Percentiles rank a stretch among this genome's conserved stretches.
Conservation (phyloP, 331 rosid genomes). For the Rosa hybrid region DNA sequence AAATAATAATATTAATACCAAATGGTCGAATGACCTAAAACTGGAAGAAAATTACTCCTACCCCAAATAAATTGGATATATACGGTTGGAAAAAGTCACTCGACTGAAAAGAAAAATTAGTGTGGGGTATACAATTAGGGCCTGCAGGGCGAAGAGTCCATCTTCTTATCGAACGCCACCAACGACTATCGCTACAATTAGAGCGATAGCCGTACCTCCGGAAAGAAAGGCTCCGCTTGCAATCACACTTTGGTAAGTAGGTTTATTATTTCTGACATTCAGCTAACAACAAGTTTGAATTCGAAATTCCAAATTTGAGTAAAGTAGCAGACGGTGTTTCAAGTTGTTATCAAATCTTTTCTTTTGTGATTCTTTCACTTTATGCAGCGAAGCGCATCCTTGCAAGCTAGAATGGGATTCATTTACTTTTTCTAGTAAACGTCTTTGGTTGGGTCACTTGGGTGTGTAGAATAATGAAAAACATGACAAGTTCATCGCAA, state of each 20-base stretch:
- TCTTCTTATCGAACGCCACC: too few relatives aligned
- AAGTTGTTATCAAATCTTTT: neutral
- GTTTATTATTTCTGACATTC: neutral
- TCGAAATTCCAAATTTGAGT: neutral
- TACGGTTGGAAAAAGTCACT: neutral
- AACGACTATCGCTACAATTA: neutral
- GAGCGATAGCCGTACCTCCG: neutral
- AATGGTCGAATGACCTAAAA: too few relatives aligned
- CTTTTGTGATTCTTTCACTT: neutral
- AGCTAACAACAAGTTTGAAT: slow-evolving; percentile 1
- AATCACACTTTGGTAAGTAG: slow-evolving; percentile 3
- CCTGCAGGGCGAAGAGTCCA: neutral
- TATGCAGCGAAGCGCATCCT: neutral
- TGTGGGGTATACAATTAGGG: neutral
- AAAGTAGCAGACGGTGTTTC: neutral
- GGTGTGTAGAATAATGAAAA: neutral
- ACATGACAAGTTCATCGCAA: neutral
- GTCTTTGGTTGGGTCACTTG: neutral
- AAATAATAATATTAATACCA: too few relatives aligned
- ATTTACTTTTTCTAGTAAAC: neutral
- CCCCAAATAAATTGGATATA: too few relatives aligned
- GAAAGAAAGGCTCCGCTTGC: slow-evolving; percentile 5
- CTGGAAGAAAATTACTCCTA: too few relatives aligned
- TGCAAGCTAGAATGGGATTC: neutral
- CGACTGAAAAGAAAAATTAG: neutral